phyloP scores from a whole-genome alignment of 768 basidiomycete species.

The Hirschioporus abietinus region DNA sequence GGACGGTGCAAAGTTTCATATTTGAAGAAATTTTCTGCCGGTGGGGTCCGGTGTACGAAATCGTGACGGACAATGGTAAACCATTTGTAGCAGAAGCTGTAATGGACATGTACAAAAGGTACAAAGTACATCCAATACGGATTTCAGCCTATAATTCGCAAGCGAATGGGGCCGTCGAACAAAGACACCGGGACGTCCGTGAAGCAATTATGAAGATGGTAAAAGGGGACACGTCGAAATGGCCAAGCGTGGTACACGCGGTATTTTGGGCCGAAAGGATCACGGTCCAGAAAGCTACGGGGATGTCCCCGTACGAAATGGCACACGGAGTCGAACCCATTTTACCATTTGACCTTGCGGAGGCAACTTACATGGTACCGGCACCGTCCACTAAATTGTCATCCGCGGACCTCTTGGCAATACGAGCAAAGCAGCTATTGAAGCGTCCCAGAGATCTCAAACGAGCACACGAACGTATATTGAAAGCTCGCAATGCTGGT shows the following conservation, averaged over 20 bases:
- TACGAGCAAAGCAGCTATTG: conserved; percentile 11
- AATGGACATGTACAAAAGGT: conserved; percentile 19
- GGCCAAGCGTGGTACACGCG: conserved; percentile 13
- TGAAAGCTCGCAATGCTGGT: not conserved
- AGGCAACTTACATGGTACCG: conserved; percentile 17
- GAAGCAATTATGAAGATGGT: conserved; percentile 31
- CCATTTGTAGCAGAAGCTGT: conserved; percentile 22
- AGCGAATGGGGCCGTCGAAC: conserved; percentile 33
- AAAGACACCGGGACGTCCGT: conserved; percentile 24
- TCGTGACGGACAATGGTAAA: conserved; percentile 39
- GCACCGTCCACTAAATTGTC: conserved; percentile 11
- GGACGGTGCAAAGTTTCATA: conserved; percentile 25
- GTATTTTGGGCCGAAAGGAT: conserved; percentile 35
- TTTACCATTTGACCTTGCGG: conserved; percentile 18
- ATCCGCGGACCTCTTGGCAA: too few species aligned
- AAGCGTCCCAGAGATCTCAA: conserved; percentile 11
- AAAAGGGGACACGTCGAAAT: conserved; percentile 19
- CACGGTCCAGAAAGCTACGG: conserved; percentile 22
- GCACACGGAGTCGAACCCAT: conserved; percentile 12
- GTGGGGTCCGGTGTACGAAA: conserved; percentile 34
- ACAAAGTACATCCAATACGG: conserved; percentile 32
- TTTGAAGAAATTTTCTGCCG: conserved; percentile 32
- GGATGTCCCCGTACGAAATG: conserved; percentile 25
- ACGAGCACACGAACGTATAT: not conserved
- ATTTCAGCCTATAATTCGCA: conserved; percentile 39